Evolutionary conservation across 345 rosid genomes (phyloP), one percentile per base, ranked within the genome.

Genomic region (Draba incana): DNA sequence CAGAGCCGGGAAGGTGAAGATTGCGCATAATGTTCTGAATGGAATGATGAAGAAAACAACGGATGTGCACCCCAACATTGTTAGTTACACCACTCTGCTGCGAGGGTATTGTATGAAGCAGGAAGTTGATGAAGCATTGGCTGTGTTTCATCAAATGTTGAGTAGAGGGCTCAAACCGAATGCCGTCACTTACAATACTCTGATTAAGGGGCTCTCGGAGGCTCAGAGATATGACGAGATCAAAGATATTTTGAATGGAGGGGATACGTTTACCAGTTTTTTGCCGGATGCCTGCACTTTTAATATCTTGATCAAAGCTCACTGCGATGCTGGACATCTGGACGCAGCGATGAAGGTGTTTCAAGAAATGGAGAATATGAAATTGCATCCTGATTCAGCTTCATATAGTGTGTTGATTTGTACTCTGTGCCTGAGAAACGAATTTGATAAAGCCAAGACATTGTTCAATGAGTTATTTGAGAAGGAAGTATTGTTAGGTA

Each of bases 31-130:
- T 77, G 84, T 92, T 68, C 74, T 85, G 3, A 85, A 77, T 63
- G 95, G 98, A 59, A 87, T 89, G 96, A 37, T 60, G 55, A 82
- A 61, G 51, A 88, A 83, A 74, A 41, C 64, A 6, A n/a, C 24
- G 12, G 72, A 71, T 69, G 63, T 89, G 82, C 78, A 57, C 43
- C 96, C 95, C 11, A 72, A 83, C 71, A 77, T 85, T 68, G 85
- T 91, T 81, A 84, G 81, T 52, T 91, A 88, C 59, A 92, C 94
- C 6, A 89, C 96, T 74, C 81, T 92, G 71, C 39, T 92, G 57
- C 79, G 96, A 82, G 96, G 98, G 7, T 87, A 83, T 59, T 89
- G 96, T 68, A 77, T 82, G 86, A 87, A 83, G 70, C 86, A 79
- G 58, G 83, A 89, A 44, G 69, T 80, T 39, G 92, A 85, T 71